These are phyloP conservation scores for Clonostachys chloroleuca DNA, from an alignment of 2,329 filamentous ascomycete species.

Conservation along the genomic window DNA sequence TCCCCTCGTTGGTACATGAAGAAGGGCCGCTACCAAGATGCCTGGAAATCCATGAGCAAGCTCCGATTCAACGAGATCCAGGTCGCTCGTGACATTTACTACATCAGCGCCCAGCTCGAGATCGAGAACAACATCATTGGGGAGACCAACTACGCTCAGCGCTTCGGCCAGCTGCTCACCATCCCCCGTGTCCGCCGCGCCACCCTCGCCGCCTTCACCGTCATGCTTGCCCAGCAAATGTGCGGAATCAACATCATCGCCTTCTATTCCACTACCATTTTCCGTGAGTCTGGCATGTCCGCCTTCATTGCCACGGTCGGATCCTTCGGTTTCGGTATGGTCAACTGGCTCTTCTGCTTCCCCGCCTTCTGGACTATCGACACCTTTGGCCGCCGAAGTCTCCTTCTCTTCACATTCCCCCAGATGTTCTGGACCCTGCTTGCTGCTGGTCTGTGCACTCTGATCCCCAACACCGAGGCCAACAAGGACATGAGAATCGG, in stretches of 20 bases:
- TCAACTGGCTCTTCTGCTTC: slow-evolving; percentile 64
- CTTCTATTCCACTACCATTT: slow-evolving; percentile 66
- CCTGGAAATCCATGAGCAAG: slow-evolving; percentile 48
- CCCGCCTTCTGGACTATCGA: slow-evolving; percentile 65
- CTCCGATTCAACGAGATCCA: slow-evolving; percentile 51
- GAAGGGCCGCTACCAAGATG: slow-evolving; percentile 55
- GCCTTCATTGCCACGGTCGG: slow-evolving; percentile 46
- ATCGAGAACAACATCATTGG: slow-evolving; percentile 31
- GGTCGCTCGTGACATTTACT: slow-evolving; percentile 57
- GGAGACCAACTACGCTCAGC: slow-evolving; percentile 33
- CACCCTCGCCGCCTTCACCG: slow-evolving; percentile 69
- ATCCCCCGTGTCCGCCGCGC: slow-evolving; percentile 66
- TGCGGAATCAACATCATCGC: slow-evolving; percentile 68
- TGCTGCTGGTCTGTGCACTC: slow-evolving; percentile 29
- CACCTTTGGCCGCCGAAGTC: slow-evolving; percentile 57
- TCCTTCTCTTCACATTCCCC: slow-evolving; percentile 63
- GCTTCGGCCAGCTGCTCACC: slow-evolving; percentile 59
- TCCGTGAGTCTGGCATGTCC: slow-evolving; percentile 49
- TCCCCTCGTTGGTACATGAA: slow-evolving; percentile 63
- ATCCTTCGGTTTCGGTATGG: slow-evolving; percentile 43
- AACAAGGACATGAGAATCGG: slow-evolving; percentile 36
- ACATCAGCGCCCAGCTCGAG: slow-evolving; percentile 37
- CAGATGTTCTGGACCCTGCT: slow-evolving; percentile 58
- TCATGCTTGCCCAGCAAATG: slow-evolving; percentile 77
- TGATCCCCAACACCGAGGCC: slow-evolving; percentile 11